Evolutionary conservation across 2,329 filamentous ascomycete genomes (phyloP), one percentile per base, ranked within the genome.

Genomic region (Phialemoniopsis sp.): DNA sequence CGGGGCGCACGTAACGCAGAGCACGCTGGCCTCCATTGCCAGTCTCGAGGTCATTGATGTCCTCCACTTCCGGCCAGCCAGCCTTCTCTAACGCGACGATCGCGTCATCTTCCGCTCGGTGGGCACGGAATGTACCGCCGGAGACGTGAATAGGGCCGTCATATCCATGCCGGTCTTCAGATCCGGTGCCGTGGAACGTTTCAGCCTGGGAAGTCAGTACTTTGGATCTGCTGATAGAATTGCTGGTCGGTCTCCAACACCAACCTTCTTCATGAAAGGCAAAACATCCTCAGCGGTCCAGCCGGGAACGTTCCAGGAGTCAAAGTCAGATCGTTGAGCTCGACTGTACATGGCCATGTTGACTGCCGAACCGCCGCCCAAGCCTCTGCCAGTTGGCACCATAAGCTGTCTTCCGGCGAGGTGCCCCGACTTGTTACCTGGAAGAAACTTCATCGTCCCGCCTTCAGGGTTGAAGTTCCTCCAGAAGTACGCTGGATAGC

Each of bases 121-220:
- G 62, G 3, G 57, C 58, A 13, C 59, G 53, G 49, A 63, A 75
- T 0, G 68, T 67, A 14, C 76, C 73, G 17, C 67, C 62, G 0
- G 73, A 76, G 18, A 84, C 54, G 19, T 77, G 59, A 10, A 82
- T 64, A 0, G 78, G 78, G 0, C 80, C 79, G 17, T 68, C 54
- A 30, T 62, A 53, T 12, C 79, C 79, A 47, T 83, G 79, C 3
- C 62, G 44, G 6, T 60, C 59, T 35, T 62, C 53, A 6, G 64
- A 52, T 38, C 64, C 71, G 19, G 59, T 51, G 5, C 70, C 67
- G 45, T 76, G 68, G 40, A 75, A 81, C 0, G 73, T 81, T 54
- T 82, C 78, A n/a, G n/a, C n/a, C n/a, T n/a, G 10, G 37, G 4
- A 19, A 18, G 8, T 19, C 28, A 13, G n/a, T 3, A 14, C 30